phyloP scores from a whole-genome alignment of 768 basidiomycete genomes.

The Astraeus odoratus region DNA sequence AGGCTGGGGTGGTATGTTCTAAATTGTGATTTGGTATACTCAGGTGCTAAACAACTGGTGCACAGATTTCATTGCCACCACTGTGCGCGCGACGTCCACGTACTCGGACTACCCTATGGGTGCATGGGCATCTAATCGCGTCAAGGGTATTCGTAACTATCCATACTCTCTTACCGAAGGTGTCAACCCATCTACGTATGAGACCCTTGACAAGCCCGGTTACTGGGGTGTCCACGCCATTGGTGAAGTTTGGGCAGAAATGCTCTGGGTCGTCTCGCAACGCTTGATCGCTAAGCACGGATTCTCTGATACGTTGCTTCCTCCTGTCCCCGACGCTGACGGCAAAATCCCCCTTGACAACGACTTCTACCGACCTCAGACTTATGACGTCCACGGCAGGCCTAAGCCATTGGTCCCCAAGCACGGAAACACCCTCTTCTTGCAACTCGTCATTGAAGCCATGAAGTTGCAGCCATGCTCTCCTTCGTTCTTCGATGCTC shows the following conservation, averaged over 20 bases:
- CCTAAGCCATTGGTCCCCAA: conserved; percentile 69
- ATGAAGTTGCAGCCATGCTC: conserved; percentile 96
- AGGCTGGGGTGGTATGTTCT: conserved; percentile 74
- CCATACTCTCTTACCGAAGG: conserved; percentile 71
- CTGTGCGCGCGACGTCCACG: conserved; percentile 63
- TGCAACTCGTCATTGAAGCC: conserved; percentile 81
- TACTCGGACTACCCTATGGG: conserved; percentile 90
- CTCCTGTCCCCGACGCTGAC: conserved; percentile 59
- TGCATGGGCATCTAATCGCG: conserved; percentile 84
- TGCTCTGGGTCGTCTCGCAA: conserved; percentile 76
- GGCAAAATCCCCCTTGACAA: conserved; percentile 61
- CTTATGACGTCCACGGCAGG: conserved; percentile 29
- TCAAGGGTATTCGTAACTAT: conserved; percentile 79
- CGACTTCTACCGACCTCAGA: conserved; percentile 55
- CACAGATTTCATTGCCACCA: conserved; percentile 78
- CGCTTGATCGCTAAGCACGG: conserved; percentile 76
- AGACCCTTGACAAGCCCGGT: conserved; percentile 88
- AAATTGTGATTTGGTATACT: background rate
- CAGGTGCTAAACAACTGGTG: background rate
- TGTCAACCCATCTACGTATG: conserved; percentile 88
- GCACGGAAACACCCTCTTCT: conserved; percentile 82
- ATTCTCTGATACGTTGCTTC: conserved; percentile 73
- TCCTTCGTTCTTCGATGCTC: conserved; percentile 85
- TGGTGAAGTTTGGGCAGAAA: conserved; percentile 94
- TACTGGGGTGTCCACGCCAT: conserved; percentile 93